Conservation (phyloP, 1,284 basidiomycete species). For the Sporisorium sorghi region DNA sequence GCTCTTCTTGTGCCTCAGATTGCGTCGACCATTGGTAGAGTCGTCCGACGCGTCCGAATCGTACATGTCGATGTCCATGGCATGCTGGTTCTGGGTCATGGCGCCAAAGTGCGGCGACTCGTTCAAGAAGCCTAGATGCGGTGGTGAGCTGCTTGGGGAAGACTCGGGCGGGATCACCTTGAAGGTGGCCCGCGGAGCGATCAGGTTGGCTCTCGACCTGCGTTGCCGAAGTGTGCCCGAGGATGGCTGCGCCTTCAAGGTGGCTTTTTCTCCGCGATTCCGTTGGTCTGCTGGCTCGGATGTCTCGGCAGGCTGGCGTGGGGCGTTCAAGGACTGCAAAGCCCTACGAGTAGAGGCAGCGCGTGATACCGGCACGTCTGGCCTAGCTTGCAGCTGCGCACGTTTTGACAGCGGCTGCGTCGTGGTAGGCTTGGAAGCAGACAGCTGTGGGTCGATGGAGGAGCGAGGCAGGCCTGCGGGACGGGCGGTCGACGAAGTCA, state of each 20-base stretch:
- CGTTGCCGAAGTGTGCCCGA: slow-evolving; percentile 17
- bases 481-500: slow-evolving; percentile 13
- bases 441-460: slow-evolving; percentile 46
- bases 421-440: slow-evolving; percentile 30
- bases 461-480: slow-evolving; percentile 33
- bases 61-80: slow-evolving; percentile 48
- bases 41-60: slow-evolving; percentile 43
- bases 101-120: slow-evolving; percentile 17
- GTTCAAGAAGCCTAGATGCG: slow-evolving; percentile 1
- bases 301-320: slow-evolving; percentile 10
- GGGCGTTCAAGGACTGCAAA: slow-evolving; percentile 25
- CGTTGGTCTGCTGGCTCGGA: background rate
- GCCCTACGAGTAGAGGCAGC: slow-evolving; percentile 14
- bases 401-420: slow-evolving; percentile 18
- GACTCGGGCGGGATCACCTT: slow-evolving; percentile 26
- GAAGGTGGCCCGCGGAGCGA: slow-evolving; percentile 33
- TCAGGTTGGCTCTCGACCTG: slow-evolving; percentile 13
- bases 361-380: background rate
- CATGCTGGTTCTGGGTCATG: slow-evolving; percentile 16
- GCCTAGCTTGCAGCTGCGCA: background rate
- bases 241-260: background rate
- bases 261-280: background rate
- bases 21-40: slow-evolving; percentile 14
- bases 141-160: slow-evolving; percentile 17
- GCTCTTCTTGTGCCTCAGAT: slow-evolving; percentile 47